A percentile compares a stretch with the other conserved stretches of the same genome.
Conservation (phyloP, 108 stramenopile species). For the Parmales sp. region DNA sequence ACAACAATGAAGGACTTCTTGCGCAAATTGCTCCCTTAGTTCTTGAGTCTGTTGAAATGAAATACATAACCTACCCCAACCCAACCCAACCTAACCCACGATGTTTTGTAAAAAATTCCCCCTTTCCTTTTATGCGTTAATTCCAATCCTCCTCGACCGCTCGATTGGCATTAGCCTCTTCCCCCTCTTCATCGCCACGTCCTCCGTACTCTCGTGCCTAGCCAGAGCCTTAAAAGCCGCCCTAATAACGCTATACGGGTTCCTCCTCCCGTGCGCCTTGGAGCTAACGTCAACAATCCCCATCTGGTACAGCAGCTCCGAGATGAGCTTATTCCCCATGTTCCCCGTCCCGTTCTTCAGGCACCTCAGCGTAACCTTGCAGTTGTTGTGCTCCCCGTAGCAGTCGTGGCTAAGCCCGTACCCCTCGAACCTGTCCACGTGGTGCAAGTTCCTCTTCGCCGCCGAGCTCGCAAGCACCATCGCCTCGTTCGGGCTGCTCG, state of each 20-base stretch:
- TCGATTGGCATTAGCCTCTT: conserved; percentile 64
- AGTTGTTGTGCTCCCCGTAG: conserved; percentile 79
- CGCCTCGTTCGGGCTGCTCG: conserved; percentile 68
- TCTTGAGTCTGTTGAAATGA: no score
- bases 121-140: conserved; percentile 20
- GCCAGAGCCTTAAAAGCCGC: conserved; percentile 85
- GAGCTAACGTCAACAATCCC: conserved; percentile 67
- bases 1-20: no score
- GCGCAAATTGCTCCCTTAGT: no score
- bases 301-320: conserved; percentile 62
- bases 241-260: conserved; percentile 67
- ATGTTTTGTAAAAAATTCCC: neutral
- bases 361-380: conserved; percentile 59
- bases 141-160: conserved; percentile 54
- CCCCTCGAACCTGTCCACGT: conserved; percentile 73
- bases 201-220: conserved; percentile 76
- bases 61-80: no score
- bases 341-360: conserved; percentile 54
- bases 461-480: conserved; percentile 55
- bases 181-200: conserved; percentile 77
- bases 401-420: conserved; percentile 58
- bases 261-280: conserved; percentile 75
- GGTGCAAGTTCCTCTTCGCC: conserved; percentile 73
- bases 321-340: conserved; percentile 53
- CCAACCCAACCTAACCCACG: no score